These are phyloP conservation scores for Boletales sp. DNA, from an alignment of 768 basidiomycete genomes.

Conservation along the genomic window DNA sequence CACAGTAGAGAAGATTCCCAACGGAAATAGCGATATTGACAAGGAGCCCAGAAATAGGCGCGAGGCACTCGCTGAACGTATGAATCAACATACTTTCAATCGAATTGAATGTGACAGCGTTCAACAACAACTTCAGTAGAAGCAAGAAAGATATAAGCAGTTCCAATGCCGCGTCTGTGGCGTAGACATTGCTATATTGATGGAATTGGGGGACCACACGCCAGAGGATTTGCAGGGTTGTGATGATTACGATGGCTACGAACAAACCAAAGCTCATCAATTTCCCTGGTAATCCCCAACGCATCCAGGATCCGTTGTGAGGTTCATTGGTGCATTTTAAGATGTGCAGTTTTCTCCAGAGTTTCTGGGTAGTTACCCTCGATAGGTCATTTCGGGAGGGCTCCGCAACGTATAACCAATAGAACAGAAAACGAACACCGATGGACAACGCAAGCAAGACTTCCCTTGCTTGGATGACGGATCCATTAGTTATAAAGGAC, in stretches of 20 bases:
- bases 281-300: slow-evolving; percentile 57
- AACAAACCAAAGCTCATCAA: slow-evolving; percentile 52
- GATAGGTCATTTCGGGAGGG: slow-evolving; percentile 39
- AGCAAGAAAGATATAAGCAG: slow-evolving; percentile 56
- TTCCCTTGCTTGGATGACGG: slow-evolving; percentile 53
- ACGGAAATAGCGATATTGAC: slow-evolving; percentile 52
- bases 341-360: slow-evolving; percentile 11
- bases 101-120: slow-evolving; percentile 41
- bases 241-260: slow-evolving; percentile 40
- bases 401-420: slow-evolving; percentile 62
- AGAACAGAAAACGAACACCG: slow-evolving; percentile 60
- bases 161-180: slow-evolving; percentile 54
- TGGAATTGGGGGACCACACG: slow-evolving; percentile 40
- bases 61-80: slow-evolving; percentile 43
- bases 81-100: slow-evolving; percentile 38
- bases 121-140: slow-evolving; percentile 59
- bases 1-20: slow-evolving; percentile 56
- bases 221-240: slow-evolving; percentile 63
- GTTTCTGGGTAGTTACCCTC: slow-evolving; percentile 27
- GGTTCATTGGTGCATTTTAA: slow-evolving; percentile 15
- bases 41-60: slow-evolving; percentile 49
- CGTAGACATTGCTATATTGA: slow-evolving; percentile 47
- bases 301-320: slow-evolving; percentile 63
- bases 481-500: slow-evolving; percentile 19
- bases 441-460: slow-evolving; percentile 53